Evolutionary conservation across 2,329 filamentous ascomycete species (phyloP).

Genomic region (Calonectria pteridis): DNA sequence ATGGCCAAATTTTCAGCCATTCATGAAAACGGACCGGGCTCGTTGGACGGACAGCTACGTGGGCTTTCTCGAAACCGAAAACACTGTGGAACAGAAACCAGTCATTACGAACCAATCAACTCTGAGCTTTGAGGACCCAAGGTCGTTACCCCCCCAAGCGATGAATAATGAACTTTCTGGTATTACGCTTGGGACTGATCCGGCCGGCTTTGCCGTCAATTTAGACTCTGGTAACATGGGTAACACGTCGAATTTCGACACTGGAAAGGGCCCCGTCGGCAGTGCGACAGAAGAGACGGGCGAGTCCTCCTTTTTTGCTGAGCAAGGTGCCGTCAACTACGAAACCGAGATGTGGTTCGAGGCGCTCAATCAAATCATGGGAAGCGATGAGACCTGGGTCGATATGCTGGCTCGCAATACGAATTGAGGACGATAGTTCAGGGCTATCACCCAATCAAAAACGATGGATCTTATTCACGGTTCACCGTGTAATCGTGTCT

Average conservation of each 20-base stretch:
- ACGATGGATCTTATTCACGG: background rate
- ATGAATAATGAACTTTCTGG: background rate
- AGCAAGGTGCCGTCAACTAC: background rate
- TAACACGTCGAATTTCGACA: background rate
- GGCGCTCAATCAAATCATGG: background rate
- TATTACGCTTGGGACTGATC: background rate
- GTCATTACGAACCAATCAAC: background rate
- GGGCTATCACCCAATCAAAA: background rate
- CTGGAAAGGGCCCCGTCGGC: background rate
- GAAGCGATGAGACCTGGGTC: background rate
- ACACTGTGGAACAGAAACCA: background rate
- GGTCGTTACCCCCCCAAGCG: background rate
- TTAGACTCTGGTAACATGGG: background rate
- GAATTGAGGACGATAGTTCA: background rate
- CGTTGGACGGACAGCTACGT: background rate
- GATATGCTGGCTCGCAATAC: background rate
- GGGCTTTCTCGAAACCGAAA: background rate
- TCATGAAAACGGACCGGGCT: background rate
- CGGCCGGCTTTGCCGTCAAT: background rate
- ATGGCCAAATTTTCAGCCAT: background rate
- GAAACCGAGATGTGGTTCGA: background rate
- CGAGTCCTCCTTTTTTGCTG: background rate
- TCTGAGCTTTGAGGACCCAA: background rate
- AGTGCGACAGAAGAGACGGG: background rate
- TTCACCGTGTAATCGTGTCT: background rate